These are phyloP conservation scores for Gossypium gossypioides DNA, from an alignment of 441 rosid genomes.

Conservation along the genomic window DNA sequence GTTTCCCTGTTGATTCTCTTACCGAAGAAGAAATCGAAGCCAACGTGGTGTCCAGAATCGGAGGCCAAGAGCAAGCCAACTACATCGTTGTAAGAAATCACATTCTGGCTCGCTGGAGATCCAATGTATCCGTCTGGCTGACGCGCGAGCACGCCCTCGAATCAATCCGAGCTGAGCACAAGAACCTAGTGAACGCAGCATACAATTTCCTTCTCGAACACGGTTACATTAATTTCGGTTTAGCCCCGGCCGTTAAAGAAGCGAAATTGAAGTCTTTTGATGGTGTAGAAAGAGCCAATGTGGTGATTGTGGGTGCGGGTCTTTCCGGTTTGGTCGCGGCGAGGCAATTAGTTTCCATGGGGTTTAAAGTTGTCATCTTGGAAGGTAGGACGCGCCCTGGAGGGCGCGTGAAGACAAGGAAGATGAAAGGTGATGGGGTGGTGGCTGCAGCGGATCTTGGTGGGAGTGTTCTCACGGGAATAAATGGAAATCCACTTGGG, in stretches of 20 bases:
- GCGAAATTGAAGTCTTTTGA: slow-evolving; percentile 43
- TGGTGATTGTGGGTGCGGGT: slow-evolving; percentile 72
- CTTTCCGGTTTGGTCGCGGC: slow-evolving; percentile 77
- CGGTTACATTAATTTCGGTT: slow-evolving; percentile 77
- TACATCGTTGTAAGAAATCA: slow-evolving; percentile 76
- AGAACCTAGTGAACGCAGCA: slow-evolving; percentile 50
- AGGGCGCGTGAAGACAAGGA: slow-evolving; percentile 74
- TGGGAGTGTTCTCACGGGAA: slow-evolving; percentile 83
- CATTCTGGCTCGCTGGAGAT: slow-evolving; percentile 71
- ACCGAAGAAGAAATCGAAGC: slow-evolving; percentile 95
- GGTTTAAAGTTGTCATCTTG: slow-evolving; percentile 73
- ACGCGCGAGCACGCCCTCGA: slow-evolving; percentile 63
- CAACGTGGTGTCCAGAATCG: slow-evolving; percentile 55
- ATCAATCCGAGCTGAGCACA: slow-evolving; percentile 61
- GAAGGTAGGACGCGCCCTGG: slow-evolving; percentile 78
- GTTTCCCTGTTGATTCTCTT: slow-evolving; percentile 79
- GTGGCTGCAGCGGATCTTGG: slow-evolving; percentile 76
- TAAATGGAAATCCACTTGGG: slow-evolving; percentile 81
- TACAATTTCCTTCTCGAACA: slow-evolving; percentile 63
- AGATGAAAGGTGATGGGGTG: slow-evolving; percentile 61
- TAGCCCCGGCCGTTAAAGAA: slow-evolving; percentile 58
- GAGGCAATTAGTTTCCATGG: slow-evolving; percentile 64
- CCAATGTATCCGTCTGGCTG: slow-evolving; percentile 66
- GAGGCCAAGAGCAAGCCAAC: slow-evolving; percentile 66
- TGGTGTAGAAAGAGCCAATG: slow-evolving; percentile 49